These are phyloP conservation scores for Punica granatum DNA, from an alignment of 345 rosid genomes.

Conservation along the genomic window DNA sequence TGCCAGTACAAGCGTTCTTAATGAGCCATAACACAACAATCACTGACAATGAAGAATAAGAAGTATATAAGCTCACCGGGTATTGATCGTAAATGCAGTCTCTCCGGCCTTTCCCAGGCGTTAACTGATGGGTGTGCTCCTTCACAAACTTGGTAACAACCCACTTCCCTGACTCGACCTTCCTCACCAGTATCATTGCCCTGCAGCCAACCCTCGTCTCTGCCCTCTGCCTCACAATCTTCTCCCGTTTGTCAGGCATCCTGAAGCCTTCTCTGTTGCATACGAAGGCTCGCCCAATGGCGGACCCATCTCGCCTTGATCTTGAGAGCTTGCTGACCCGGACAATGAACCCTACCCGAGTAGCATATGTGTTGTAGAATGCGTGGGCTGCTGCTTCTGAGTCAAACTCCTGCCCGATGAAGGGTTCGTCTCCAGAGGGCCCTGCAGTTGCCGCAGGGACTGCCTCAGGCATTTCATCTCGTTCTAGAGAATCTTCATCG, in stretches of 20 bases:
- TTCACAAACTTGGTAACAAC: slow-evolving; percentile 79
- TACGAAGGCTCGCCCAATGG: slow-evolving; percentile 92
- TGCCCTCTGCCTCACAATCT: slow-evolving; percentile 86
- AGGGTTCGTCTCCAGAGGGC: slow-evolving; percentile 55
- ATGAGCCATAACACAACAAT: background rate
- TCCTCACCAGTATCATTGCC: slow-evolving; percentile 97
- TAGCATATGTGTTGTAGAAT: slow-evolving; percentile 85
- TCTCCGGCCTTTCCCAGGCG: slow-evolving; percentile 83
- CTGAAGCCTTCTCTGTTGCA: slow-evolving; percentile 96
- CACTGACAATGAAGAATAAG: background rate
- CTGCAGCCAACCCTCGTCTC: slow-evolving; percentile 98
- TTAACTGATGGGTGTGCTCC: slow-evolving; percentile 80
- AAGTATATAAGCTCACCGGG: slow-evolving; percentile 60
- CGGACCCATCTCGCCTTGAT: slow-evolving; percentile 91
- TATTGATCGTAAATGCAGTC: slow-evolving; percentile 95
- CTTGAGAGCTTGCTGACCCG: slow-evolving; percentile 99
- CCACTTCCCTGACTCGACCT: slow-evolving; percentile 91
- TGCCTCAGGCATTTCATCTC: slow-evolving; percentile 22
- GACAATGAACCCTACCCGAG: slow-evolving; percentile 71
- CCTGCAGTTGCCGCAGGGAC: slow-evolving; percentile 24
- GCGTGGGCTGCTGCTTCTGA: slow-evolving; percentile 93
- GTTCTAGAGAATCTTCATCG: slow-evolving; percentile 29
- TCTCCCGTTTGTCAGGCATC: slow-evolving; percentile 89
- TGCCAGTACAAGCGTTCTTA: background rate
- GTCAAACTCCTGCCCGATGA: slow-evolving; percentile 81